phyloP scores from a whole-genome alignment of 106 monocot genomes.

The Dioscorea zingiberensis region DNA sequence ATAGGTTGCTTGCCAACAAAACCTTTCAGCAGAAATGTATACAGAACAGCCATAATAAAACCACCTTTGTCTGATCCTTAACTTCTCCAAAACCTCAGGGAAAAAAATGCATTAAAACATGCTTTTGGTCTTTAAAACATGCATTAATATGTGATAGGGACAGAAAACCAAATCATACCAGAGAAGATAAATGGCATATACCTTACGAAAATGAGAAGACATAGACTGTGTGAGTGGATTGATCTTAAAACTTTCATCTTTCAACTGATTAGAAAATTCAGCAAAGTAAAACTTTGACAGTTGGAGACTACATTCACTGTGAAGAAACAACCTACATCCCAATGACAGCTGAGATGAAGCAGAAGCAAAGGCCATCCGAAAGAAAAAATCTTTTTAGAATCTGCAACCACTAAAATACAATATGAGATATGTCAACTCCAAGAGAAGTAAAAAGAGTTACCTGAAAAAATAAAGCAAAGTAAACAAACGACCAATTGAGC shows the following conservation, averaged over 20 bases:
- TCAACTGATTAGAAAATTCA: not conserved
- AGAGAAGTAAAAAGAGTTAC: too few species aligned
- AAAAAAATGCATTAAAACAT: not conserved
- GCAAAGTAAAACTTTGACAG: not conserved
- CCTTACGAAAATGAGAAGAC: constrained; percentile 8
- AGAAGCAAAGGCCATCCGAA: constrained; percentile 8
- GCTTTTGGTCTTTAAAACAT: not conserved
- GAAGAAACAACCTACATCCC: constrained; percentile 4
- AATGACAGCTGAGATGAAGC: constrained; percentile 8
- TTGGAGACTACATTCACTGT: constrained; percentile 1
- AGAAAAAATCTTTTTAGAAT: too few species aligned
- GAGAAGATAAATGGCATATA: not conserved
- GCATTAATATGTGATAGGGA: not conserved
- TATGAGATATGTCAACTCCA: too few species aligned
- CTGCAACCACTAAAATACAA: too few species aligned
- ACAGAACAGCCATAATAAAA: too few species aligned
- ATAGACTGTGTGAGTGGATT: constrained; percentile 1
- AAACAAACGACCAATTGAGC: too few species aligned
- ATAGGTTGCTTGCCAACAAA: too few species aligned
- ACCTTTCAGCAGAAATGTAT: too few species aligned
- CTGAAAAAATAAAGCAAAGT: too few species aligned
- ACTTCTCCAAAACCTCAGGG: not conserved
- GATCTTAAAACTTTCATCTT: not conserved
- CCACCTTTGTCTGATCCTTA: too few species aligned
- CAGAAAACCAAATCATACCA: not conserved